Evolutionary conservation across 2,329 filamentous ascomycete genomes (phyloP), one percentile per base, ranked within the genome.

Genomic region (Colletotrichum horii): DNA sequence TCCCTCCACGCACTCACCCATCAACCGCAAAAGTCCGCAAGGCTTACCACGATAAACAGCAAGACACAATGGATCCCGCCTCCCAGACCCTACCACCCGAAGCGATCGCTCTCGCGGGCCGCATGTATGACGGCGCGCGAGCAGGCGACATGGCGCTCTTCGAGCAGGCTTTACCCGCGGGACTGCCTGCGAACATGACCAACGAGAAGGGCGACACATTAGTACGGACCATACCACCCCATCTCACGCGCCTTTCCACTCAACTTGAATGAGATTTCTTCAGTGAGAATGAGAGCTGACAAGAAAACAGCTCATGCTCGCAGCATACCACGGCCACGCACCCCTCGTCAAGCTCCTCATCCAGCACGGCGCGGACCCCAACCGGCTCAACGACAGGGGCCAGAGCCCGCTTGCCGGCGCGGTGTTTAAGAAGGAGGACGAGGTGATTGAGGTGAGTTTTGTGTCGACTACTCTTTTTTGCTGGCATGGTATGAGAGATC

Each of bases 151-250:
- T 89, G 4, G 81, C 88, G 7, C 83, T 91, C 15, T 90, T 95
- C n/a, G 81, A 88, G 56, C 89, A 93, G 82, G 93, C 93, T 64
- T 83, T 95, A 48, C 86, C 88, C 2, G 91, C 91, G 3, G 93
- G 94, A 2, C 85, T 95, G 30, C 93, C 93, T 1, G 86, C 90
- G 2, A 95, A 94, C 79, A 86, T 95, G 82, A 94, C 93, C 26
- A 95, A 95, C 79, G 89, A 93, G 66, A 93, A 94, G 77, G 94
- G 93, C 65, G 93, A 95, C 81, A 94, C 90, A n/a, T 83, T 95
- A 76, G 90, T 92, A 86, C 58, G 87, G 78, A 16, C 16, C 15
- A n/a, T n/a, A n/a, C 11, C 43, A 34, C 14, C 28, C 16, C 58
- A 19, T n/a, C n/a, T n/a, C n/a, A n/a, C n/a, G n/a, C n/a, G n/a